Evolutionary conservation across 176 grass and related monocot species (phyloP).

Genomic region (Zoysia japonica): DNA sequence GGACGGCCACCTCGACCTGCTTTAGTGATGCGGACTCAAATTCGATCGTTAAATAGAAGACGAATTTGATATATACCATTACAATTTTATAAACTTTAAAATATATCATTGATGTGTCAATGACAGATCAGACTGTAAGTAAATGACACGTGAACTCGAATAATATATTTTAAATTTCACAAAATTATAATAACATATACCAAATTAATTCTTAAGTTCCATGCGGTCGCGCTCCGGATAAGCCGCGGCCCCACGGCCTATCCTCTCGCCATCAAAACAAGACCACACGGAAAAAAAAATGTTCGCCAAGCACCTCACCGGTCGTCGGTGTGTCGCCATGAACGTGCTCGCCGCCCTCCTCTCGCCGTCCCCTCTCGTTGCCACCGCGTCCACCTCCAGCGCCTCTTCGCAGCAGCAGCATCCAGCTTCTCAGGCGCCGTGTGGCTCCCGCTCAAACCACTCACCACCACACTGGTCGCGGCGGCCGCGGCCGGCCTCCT

Average conservation of each 20-base stretch:
- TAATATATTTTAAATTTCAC: no score
- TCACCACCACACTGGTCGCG: constrained; percentile 44
- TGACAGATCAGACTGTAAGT: no score
- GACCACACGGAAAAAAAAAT: constrained; percentile 9
- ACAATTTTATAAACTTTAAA: no score
- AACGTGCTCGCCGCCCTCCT: constrained; percentile 50
- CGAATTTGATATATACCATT: no score
- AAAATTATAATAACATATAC: not conserved
- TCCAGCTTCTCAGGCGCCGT: not conserved
- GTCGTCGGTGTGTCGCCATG: constrained; percentile 33
- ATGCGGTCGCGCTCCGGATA: constrained; percentile 26
- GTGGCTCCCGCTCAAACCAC: constrained; percentile 34
- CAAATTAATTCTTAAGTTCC: no score
- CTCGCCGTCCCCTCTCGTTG: constrained; percentile 41
- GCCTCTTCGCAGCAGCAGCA: constrained; percentile 2
- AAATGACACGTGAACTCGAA: no score
- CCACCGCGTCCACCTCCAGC: constrained; percentile 28
- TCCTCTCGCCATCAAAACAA: not conserved
- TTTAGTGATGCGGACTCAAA: no score
- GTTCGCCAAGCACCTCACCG: constrained; percentile 12
- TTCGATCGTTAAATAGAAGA: no score
- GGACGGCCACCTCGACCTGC: no score
- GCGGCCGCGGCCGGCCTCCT: constrained; percentile 50
- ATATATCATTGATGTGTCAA: no score
- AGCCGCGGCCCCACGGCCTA: constrained; percentile 32